These are phyloP conservation scores for Raphidocelis subcapitata DNA, from an alignment of 139 green algal species.

Conservation along the genomic window DNA sequence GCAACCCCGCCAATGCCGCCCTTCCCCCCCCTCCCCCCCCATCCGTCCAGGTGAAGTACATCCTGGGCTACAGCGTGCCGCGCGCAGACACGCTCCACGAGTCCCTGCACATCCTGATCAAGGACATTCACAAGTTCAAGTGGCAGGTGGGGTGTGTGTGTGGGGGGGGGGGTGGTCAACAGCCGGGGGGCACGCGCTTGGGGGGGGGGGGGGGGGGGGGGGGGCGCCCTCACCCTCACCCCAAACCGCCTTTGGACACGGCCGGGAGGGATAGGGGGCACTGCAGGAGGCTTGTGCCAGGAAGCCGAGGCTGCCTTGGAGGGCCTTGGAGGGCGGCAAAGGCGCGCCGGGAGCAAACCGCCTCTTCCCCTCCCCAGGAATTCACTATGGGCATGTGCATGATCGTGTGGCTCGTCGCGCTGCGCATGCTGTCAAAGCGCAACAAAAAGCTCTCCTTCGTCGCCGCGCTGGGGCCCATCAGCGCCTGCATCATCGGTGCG, in stretches of 20 bases:
- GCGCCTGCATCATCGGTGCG: constrained; percentile 33
- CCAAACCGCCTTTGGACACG: too few relatives aligned
- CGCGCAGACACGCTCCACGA: constrained; percentile 32
- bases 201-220: too few relatives aligned
- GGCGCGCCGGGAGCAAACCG: too few relatives aligned
- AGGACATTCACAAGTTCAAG: constrained; percentile 31
- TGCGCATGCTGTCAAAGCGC: constrained; percentile 39
- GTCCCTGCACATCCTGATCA: constrained; percentile 28
- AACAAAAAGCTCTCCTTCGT: constrained; percentile 34
- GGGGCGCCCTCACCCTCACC: too few relatives aligned
- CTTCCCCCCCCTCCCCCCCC: background rate
- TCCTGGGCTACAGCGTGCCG: constrained; percentile 28
- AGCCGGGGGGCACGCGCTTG: too few relatives aligned
- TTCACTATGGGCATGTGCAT: constrained; percentile 47
- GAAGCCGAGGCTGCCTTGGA: too few relatives aligned
- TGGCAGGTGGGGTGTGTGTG: constrained; percentile 32
- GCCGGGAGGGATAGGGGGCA: too few relatives aligned
- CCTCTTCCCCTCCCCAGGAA: too few relatives aligned
- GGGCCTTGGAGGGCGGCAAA: too few relatives aligned
- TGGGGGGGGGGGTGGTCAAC: too few relatives aligned
- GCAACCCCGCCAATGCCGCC: too few relatives aligned
- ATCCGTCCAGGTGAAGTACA: constrained; percentile 35
- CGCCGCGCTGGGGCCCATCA: constrained; percentile 44
- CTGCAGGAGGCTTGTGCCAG: too few relatives aligned
- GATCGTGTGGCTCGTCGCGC: constrained; percentile 40